phyloP scores from a whole-genome alignment of 73 alveolate species.

The Paramecium sexaurelia region DNA sequence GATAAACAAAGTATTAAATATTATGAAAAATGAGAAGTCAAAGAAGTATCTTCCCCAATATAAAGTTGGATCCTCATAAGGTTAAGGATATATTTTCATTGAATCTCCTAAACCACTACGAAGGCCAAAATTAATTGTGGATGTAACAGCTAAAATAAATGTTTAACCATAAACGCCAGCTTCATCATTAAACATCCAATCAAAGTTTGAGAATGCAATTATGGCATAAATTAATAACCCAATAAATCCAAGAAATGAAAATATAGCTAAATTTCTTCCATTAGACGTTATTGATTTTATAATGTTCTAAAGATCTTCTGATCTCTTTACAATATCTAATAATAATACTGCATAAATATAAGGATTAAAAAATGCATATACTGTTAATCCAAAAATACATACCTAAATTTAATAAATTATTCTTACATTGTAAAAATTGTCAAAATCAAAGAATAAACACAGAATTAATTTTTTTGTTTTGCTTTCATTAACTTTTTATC shows the following conservation, averaged over 20 bases:
- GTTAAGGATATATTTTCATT: not conserved
- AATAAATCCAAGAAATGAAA: slow-evolving; percentile 50
- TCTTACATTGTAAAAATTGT: slow-evolving; percentile 36
- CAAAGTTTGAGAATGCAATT: slow-evolving; percentile 22
- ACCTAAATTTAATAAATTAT: not conserved
- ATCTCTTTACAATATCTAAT: slow-evolving; percentile 63
- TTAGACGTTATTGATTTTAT: slow-evolving; percentile 60
- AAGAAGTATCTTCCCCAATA: slow-evolving; percentile 63
- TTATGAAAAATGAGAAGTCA: slow-evolving; percentile 59
- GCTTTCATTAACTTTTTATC: not conserved
- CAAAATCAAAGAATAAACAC: not conserved
- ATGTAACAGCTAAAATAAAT: slow-evolving; percentile 57
- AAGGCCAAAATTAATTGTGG: slow-evolving; percentile 58
- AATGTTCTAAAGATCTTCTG: slow-evolving; percentile 67
- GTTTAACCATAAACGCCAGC: slow-evolving; percentile 16
- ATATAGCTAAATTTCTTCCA: slow-evolving; percentile 52
- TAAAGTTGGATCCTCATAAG: not conserved
- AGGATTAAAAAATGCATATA: slow-evolving; percentile 62
- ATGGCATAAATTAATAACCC: slow-evolving; percentile 55
- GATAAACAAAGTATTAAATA: slow-evolving; percentile 60
- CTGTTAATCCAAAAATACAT: slow-evolving; percentile 57
- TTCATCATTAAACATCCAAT: not conserved
- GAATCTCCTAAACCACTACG: slow-evolving; percentile 60
- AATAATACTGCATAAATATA: slow-evolving; percentile 56
- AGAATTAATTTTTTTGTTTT: not conserved